Evolutionary conservation across 2,329 filamentous ascomycete species (phyloP), one percentile per base, ranked within the genome.

Genomic region (Diaporthe ilicicola): DNA sequence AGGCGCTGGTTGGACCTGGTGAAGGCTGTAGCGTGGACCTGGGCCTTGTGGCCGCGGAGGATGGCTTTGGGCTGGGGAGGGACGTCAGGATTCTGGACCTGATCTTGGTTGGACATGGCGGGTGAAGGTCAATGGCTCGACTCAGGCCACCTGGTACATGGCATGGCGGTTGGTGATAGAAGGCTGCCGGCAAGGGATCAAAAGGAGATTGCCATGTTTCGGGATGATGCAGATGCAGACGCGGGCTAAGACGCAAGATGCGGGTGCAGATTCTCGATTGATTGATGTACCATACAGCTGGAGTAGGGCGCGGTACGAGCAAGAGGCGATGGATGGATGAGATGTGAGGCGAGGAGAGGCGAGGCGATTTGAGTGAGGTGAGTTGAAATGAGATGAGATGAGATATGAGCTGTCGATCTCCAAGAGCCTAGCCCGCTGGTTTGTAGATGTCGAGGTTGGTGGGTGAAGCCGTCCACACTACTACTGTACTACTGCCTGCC

Each of bases 11-110:
- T 97, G 50, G 84, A 80, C 67, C 89, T 87, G 75, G 94, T 85
- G 78, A 98, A 95, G 66, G 88, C 84, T 4, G 95, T 86, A 24
- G 90, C 89, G 78, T 98, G 94, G 59, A 98, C 91, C 74, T 94
- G 91, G 0, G 92, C 87, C 68, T 89, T 88, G 83, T 98, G 96
- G 66, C 96, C 96, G 74, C 96, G 93, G 46, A 99, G 88, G 71
- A 98, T 90, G 79, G 86, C 82, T 76, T 84, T 87, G 42, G 88
- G 88, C 55, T 84, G 82, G n/a, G 81, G 79, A 42, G 78, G 79
- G 27, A 66, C 37, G 51, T 22, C 53, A 32, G 72, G 70, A 50
- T 62, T 29, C 34, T 50, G 59, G 44, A 13, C 13, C 27, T 24
- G 59, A 5, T 50, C 66, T 29, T 76, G 73, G 62, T 72, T 70